Percentiles rank a stretch among this genome's conserved stretches.
These are phyloP conservation scores for Candida pseudoglaebosa DNA, from an alignment of 805 yeast species.

Conservation along the genomic window DNA sequence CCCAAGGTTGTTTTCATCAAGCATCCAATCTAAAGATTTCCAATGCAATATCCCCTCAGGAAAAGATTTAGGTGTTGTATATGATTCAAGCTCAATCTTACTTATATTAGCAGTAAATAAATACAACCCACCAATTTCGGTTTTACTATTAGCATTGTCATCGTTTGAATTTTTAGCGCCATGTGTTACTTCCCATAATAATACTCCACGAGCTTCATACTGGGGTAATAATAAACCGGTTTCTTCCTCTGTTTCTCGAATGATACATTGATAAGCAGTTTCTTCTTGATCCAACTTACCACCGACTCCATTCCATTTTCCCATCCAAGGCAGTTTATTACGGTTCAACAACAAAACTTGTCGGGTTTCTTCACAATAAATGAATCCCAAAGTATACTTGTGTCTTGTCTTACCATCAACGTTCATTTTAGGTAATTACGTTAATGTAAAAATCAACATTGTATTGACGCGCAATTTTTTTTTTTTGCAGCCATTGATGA, in stretches of 20 bases:
- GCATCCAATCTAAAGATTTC: slow-evolving; percentile 35
- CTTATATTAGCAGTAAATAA: slow-evolving; percentile 34
- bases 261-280: slow-evolving; percentile 35
- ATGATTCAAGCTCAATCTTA: slow-evolving; percentile 18
- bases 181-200: slow-evolving; percentile 26
- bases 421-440: not conserved
- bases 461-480: not conserved
- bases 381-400: slow-evolving; percentile 23
- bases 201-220: slow-evolving; percentile 29
- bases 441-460: not conserved
- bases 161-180: not conserved
- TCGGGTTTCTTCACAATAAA: slow-evolving; percentile 25
- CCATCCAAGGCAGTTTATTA: slow-evolving; percentile 45
- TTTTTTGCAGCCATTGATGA: not conserved
- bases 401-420: slow-evolving; percentile 1
- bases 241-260: slow-evolving; percentile 40
- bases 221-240: slow-evolving; percentile 31
- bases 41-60: slow-evolving; percentile 43
- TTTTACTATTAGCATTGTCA: slow-evolving; percentile 4
- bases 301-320: slow-evolving; percentile 46
- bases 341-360: slow-evolving; percentile 35
- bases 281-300: slow-evolving; percentile 37
- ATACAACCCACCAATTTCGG: slow-evolving; percentile 34
- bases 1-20: slow-evolving; percentile 33
- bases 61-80: slow-evolving; percentile 24